Percentiles rank a stretch among this genome's conserved stretches.
Evolutionary conservation across 495 filamentous ascomycete species (phyloP).

Genomic region (Aspergillus heteromorphus): DNA sequence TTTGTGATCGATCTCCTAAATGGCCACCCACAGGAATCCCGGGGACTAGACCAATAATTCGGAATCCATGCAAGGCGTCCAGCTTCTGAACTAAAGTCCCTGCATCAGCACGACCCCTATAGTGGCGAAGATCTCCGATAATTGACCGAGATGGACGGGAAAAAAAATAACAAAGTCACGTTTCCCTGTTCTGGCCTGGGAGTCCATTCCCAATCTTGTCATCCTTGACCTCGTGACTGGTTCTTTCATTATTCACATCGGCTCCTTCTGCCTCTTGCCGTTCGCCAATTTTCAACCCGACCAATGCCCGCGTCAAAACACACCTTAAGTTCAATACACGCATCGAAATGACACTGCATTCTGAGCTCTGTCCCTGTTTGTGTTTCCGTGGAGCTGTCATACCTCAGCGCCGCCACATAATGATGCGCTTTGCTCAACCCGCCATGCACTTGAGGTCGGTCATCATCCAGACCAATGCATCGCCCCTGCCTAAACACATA

Average conservation of each 20-base stretch:
- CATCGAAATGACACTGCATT: constrained; percentile 2
- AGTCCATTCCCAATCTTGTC: not conserved
- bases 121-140: constrained; percentile 14
- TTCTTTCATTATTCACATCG: not conserved
- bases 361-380: not conserved
- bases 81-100: not conserved
- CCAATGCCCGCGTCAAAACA: constrained; percentile 8
- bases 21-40: not conserved
- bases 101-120: not conserved
- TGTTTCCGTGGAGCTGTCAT: constrained; percentile 7
- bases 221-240: not conserved
- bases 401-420: constrained; percentile 4
- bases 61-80: not conserved
- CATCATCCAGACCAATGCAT: not conserved
- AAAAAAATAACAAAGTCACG: not conserved
- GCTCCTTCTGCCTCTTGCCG: constrained; percentile 3
- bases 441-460: constrained; percentile 4
- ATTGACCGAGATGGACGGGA: constrained; percentile 12
- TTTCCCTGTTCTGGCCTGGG: not conserved
- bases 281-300: constrained; percentile 5
- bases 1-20: not conserved
- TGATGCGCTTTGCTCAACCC: not conserved
- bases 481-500: not conserved
- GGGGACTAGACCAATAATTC: not conserved
- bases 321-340: constrained; percentile 1